These are phyloP conservation scores for Turnera subulata DNA, from an alignment of 345 rosid species.

Conservation along the genomic window DNA sequence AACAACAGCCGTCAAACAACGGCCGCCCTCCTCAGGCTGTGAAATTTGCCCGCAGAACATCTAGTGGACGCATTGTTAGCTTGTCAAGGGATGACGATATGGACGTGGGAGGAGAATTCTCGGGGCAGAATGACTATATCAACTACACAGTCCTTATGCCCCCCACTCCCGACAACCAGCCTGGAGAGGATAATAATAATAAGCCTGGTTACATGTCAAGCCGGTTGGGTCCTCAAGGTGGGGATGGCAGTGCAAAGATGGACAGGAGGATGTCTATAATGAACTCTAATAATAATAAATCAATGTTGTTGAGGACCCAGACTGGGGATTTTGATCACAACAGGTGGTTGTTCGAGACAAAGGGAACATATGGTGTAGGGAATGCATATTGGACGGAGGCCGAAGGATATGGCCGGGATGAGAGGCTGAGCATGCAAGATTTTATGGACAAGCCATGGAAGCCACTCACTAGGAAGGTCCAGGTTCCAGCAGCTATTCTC, in stretches of 20 bases:
- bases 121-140: slow-evolving; percentile 70
- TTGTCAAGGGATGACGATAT: slow-evolving; percentile 72
- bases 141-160: slow-evolving; percentile 94
- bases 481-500: slow-evolving; percentile 54
- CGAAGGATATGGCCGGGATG: slow-evolving; percentile 26
- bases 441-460: slow-evolving; percentile 98
- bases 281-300: slow-evolving; percentile 63
- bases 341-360: slow-evolving; percentile 87
- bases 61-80: slow-evolving; percentile 65
- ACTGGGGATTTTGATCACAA: slow-evolving; percentile 92
- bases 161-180: slow-evolving; percentile 94
- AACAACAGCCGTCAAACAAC: slow-evolving; percentile 37
- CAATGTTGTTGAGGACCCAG: slow-evolving; percentile 83
- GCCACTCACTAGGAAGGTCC: slow-evolving; percentile 75
- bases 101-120: slow-evolving; percentile 58
- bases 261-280: slow-evolving; percentile 74
- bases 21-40: slow-evolving; percentile 58
- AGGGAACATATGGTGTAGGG: slow-evolving; percentile 68
- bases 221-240: slow-evolving; percentile 22
- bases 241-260: slow-evolving; percentile 27
- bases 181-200: slow-evolving; percentile 40
- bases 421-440: slow-evolving; percentile 68
- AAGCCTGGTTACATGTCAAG: slow-evolving; percentile 17
- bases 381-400: slow-evolving; percentile 81
- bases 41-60: slow-evolving; percentile 59